Conservation (phyloP, 208 protist species). For the Spongospora subterranea region DNA sequence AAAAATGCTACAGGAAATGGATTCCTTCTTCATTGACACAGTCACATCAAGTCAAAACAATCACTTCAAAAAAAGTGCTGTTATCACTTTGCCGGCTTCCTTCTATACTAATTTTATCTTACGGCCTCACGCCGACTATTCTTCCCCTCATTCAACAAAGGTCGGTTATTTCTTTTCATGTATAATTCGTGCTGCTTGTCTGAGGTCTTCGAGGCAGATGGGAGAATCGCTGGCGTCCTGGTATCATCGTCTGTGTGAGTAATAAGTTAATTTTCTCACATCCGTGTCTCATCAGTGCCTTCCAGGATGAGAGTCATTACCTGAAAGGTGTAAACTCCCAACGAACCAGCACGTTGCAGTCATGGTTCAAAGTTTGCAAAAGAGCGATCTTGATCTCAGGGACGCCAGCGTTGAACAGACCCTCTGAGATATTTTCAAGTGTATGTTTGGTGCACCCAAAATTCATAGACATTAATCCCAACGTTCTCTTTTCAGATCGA, state of each 20-base stretch:
- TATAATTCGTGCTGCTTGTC: background rate
- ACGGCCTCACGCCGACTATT: background rate
- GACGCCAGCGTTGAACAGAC: slow-evolving; percentile 14
- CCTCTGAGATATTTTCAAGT: background rate
- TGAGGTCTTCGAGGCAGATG: background rate
- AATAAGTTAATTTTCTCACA: background rate
- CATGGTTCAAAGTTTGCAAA: background rate
- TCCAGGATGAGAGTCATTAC: slow-evolving; percentile 44
- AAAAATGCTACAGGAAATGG: too few species aligned
- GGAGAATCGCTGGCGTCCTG: slow-evolving; percentile 11
- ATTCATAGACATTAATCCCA: background rate
- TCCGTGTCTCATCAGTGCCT: background rate
- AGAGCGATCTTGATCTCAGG: background rate
- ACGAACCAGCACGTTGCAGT: background rate
- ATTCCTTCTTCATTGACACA: too few species aligned
- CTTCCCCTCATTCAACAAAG: background rate
- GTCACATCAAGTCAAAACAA: too few species aligned
- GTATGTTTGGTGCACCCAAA: too few species aligned
- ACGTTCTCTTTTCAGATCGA: background rate
- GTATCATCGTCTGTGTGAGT: slow-evolving; percentile 5
- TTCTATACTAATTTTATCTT: background rate
- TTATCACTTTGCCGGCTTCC: background rate
- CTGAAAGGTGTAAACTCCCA: background rate
- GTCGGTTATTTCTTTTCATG: background rate
- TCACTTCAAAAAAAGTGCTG: background rate